Evolutionary conservation across 495 filamentous ascomycete genomes (phyloP).

Genomic region (Lichenothelia convexa): DNA sequence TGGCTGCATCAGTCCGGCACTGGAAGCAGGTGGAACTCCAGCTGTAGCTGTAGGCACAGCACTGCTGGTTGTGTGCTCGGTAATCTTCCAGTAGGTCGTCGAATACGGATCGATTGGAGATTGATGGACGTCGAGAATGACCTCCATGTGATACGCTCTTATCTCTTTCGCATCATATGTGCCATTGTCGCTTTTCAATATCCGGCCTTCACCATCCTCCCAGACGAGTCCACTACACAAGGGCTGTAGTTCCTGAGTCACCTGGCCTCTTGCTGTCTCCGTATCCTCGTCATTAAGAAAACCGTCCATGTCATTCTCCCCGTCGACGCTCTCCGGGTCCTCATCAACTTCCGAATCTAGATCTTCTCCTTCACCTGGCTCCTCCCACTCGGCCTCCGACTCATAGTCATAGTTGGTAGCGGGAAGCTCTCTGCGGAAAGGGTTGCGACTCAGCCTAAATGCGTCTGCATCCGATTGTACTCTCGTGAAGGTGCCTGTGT

Average conservation of each 20-base stretch:
- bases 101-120: constrained; percentile 65
- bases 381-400: constrained; percentile 90
- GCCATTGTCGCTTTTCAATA: not conserved
- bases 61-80: constrained; percentile 2
- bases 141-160: too few relatives aligned
- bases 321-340: constrained; percentile 42
- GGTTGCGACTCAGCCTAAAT: constrained; percentile 46
- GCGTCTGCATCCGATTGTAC: constrained; percentile 29
- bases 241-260: constrained; percentile 58
- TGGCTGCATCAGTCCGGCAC: constrained; percentile 7
- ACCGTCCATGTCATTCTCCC: constrained; percentile 50
- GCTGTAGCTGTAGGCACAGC: constrained; percentile 2
- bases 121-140: not conserved
- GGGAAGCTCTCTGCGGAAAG: constrained; percentile 41
- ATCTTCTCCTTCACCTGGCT: constrained; percentile 64
- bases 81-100: constrained; percentile 50
- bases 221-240: constrained; percentile 63
- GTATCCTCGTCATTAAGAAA: constrained; percentile 51
- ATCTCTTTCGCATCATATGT: too few relatives aligned
- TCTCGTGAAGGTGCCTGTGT: constrained; percentile 66
- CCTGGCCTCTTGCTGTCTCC: constrained; percentile 23
- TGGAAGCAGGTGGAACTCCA: constrained; percentile 1
- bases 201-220: constrained; percentile 34
- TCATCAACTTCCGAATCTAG: constrained; percentile 66
- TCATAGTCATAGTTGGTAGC: constrained; percentile 86